Percentiles rank a stretch among this genome's conserved stretches.
Conservation (phyloP, 345 rosid species). For the rapeseed (Brassica napus) region Da-Ae NC_063436.1:3092501-3093000, state of each 20-base stretch:
- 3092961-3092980: not conserved
- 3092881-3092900: slow-evolving; percentile 1
- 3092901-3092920: slow-evolving; percentile 20
- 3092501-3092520: slow-evolving; percentile 38
- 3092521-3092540: slow-evolving; percentile 50
- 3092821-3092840: slow-evolving; percentile 58
- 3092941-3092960: not conserved
- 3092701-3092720: slow-evolving; percentile 5
- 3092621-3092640: slow-evolving; percentile 62
- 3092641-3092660: slow-evolving; percentile 72
- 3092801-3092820: slow-evolving; percentile 43
- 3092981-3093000: not conserved
- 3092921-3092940: not conserved
- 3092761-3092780: slow-evolving; percentile 81
- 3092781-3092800: slow-evolving; percentile 44
- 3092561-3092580: slow-evolving; percentile 70
- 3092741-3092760: slow-evolving; percentile 61
- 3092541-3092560: slow-evolving; percentile 51
- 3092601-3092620: slow-evolving; percentile 66
- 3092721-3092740: not conserved
- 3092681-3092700: not conserved
- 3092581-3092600: slow-evolving; percentile 60
- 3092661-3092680: slow-evolving; percentile 56
- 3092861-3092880: slow-evolving; percentile 51
- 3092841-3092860: slow-evolving; percentile 62